Evolutionary conservation across 75 land plant species (phyloP), one percentile per base, ranked within the genome.

Genomic region (Selaginella tamariscina): DNA sequence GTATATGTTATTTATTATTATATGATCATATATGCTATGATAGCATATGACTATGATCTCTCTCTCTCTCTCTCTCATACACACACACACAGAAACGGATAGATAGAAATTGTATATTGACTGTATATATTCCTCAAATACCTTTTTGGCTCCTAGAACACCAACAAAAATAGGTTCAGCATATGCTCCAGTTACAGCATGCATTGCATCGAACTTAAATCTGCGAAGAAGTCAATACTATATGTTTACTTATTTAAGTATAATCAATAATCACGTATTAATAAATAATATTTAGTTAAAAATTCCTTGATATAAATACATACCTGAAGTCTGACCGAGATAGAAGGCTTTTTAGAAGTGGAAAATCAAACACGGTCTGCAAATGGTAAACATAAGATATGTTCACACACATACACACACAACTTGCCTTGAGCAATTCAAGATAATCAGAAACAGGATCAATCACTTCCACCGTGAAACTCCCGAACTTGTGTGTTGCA

Each of bases 201-300:
- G 89, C 97, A 92, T 88, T 68, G 97, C 97, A 78, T 92, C 97
- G 74, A 86, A 92, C 70, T 76, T 73, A 67, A 92, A 92, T 81
- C 89, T 89, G 49, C 49, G n/a, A n/a, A n/a, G n/a, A n/a, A n/a
- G n/a, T n/a, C n/a, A n/a, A n/a, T n/a, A 49, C 20, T 11, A 49
- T 49, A 11, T 49, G 54, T 49, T 49, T 49, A 49, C 18, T 49
- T 49, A 49, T 11, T 49, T 49, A 11, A 11, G 20, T 49, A 49
- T 11, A 11, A 20, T 11, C 11, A 49, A 49, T 11, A 49, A 49
- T 20, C 11, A 20, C 11, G 54, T 11, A 20, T 11, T 11, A 20
- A 49, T 9, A 21, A 13, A 20, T 54, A 33, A 32, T 31, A 63
- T 2, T 55, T 0, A 1, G 1, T 32, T 30, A 18, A 33, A 28